Conservation (phyloP, 1,139 yeast species). For the Zhuliangozyma parablackwelliae region DNA sequence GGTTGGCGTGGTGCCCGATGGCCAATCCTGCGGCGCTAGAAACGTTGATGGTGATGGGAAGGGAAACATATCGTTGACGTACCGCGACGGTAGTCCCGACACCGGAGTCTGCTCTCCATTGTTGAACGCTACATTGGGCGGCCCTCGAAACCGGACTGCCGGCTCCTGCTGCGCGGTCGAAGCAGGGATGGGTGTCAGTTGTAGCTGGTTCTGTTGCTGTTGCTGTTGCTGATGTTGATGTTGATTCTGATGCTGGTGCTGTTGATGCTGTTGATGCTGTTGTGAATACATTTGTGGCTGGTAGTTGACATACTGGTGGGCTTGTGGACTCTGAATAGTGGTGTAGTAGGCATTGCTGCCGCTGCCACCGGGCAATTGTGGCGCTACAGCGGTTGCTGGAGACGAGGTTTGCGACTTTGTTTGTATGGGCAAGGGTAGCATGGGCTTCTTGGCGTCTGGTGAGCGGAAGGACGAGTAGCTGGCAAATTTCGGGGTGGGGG, state of each 20-base stretch:
- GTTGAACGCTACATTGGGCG: constrained; percentile 7
- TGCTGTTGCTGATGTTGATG: constrained; percentile 8
- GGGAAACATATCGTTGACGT: constrained; percentile 52
- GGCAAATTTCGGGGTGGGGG: constrained; percentile 13
- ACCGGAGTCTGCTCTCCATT: constrained; percentile 49
- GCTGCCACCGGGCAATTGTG: constrained; percentile 23
- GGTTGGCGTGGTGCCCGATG: constrained; percentile 32
- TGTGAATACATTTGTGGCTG: constrained; percentile 16
- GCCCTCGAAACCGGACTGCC: constrained; percentile 7
- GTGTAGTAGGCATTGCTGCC: constrained; percentile 4
- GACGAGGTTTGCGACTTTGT: constrained; percentile 41
- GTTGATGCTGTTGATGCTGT: constrained; percentile 8
- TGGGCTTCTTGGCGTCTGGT: constrained; percentile 35
- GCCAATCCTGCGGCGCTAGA: constrained; percentile 45
- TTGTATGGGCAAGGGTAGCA: constrained; percentile 37
- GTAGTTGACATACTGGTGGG: constrained; percentile 2
- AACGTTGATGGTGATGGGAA: constrained; percentile 45
- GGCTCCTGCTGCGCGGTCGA: constrained; percentile 4
- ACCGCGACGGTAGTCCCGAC: constrained; percentile 37
- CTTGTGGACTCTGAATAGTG: constrained; percentile 8
- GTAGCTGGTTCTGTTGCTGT: constrained; percentile 5
- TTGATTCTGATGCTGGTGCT: constrained; percentile 7
- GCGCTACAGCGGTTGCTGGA: constrained; percentile 43
- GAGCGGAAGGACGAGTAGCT: constrained; percentile 31
- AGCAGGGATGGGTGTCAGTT: constrained; percentile 7